Base-by-base conservation (phyloP, 164 flowering plant genomes). In the Berberis vulgaris region DNA sequence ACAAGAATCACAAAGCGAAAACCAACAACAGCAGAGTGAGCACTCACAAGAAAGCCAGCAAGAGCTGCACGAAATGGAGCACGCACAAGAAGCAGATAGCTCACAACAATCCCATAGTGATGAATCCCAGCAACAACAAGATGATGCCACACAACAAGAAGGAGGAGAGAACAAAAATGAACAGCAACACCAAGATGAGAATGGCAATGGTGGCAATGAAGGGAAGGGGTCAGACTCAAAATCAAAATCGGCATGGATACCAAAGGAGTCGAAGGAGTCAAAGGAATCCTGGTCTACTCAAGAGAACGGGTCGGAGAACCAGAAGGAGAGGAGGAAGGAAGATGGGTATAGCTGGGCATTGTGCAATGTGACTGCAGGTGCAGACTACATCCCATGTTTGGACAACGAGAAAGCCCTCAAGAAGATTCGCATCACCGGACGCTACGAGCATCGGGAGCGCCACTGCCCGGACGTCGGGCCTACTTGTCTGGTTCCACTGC, bases 351-450 rank as follows among this genome's bases (percentile, higher is more conserved):
- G 75, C 4, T 93, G 98, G 98, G 79, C 75, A 67, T 77, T 87
- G 1, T 93, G 97, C 60, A 93, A 93, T 44, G 86, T 67, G 1
- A 82, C 88, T 0, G 83, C 94, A 0, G 94, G 96, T 6, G 49
- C 84, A 4, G 98, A 93, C 66, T 93, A 86, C 67, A 90, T 93
- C 43, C 98, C 98, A 3, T 93, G 98, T 71, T 79, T 93, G 78
- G 98, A 93, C 74, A 93, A 93, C 71, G 88, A 79, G 74, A 73
- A 77, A 58, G 90, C 90, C 0, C 45, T 90, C 5, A 76, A 64
- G 63, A 53, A 74, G 46, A 47, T 90, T 39, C 84, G 49, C 5
- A 73, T 68, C 41, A 83, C 81, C 3, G 62, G 53, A 11, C 98
- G 84, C 73, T 88, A 60, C 59, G 87, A 90, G 80, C 98, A 93